Percentiles rank a stretch among this genome's conserved stretches.
Evolutionary conservation across 2,329 filamentous ascomycete genomes (phyloP).

Genomic region (Pseudocercospora vitis): DNA sequence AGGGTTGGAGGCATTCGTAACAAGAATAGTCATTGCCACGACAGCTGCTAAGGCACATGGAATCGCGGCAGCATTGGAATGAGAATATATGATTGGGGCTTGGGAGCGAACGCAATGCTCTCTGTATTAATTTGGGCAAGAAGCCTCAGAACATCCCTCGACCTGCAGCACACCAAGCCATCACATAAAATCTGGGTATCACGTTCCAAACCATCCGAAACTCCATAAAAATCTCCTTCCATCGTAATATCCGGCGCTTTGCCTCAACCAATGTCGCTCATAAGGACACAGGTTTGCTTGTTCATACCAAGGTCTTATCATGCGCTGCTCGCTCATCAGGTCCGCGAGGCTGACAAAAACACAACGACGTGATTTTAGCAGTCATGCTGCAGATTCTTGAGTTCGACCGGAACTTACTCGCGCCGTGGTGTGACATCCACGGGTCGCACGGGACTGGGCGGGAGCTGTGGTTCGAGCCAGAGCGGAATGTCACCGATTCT

Average conservation of each 20-base stretch:
- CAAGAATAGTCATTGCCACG: no score
- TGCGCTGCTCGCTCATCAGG: neutral
- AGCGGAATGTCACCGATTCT: neutral
- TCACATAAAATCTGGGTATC: no score
- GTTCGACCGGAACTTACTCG: neutral
- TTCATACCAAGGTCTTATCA: neutral
- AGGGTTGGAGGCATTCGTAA: no score
- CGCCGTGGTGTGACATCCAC: neutral
- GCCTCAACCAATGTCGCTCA: neutral
- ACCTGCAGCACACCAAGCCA: no score
- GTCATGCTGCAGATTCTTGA: neutral
- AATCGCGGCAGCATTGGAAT: no score
- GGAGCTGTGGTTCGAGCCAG: conserved; percentile 4
- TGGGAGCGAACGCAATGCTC: no score
- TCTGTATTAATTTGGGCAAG: no score
- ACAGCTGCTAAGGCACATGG: no score
- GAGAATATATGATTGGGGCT: no score
- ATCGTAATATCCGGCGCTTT: neutral
- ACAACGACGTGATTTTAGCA: no score
- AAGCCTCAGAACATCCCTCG: no score
- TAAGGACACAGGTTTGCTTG: neutral
- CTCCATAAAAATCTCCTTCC: neutral
- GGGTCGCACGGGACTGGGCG: neutral
- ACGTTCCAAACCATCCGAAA: neutral
- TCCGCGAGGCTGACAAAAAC: no score